Percentiles rank a stretch among this genome's conserved stretches.
Evolutionary conservation across 169 alveolate species (phyloP).

Genomic region (Besnoitia besnoiti): DNA sequence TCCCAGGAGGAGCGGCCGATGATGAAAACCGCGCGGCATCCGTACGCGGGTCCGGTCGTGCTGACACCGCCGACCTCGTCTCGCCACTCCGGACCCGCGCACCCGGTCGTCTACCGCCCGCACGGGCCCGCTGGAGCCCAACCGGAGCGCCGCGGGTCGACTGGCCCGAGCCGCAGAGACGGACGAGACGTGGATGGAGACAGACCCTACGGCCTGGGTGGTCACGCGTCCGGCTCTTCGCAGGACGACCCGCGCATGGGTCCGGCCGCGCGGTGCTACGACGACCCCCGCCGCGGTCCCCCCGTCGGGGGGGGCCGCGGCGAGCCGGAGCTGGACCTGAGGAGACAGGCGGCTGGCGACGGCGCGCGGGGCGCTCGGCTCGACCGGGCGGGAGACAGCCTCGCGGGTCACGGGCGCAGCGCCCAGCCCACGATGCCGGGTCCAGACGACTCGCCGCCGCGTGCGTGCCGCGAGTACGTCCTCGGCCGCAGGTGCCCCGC

Average conservation of each 20-base stretch:
- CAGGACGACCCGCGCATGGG: too few species aligned
- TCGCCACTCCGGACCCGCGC: background rate
- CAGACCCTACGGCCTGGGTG: too few species aligned
- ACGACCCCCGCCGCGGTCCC: background rate
- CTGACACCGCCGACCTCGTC: background rate
- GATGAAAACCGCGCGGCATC: background rate
- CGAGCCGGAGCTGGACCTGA: background rate
- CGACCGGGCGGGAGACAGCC: background rate
- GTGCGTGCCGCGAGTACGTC: slow-evolving; percentile 56
- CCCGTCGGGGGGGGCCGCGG: too few species aligned
- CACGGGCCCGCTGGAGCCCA: background rate
- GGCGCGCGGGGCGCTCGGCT: too few species aligned
- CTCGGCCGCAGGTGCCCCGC: slow-evolving; percentile 53
- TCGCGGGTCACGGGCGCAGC: background rate
- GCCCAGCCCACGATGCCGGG: background rate
- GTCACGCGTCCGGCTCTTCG: too few species aligned
- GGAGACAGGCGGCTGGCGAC: background rate
- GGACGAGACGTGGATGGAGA: background rate
- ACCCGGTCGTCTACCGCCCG: background rate
- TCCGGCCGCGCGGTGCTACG: background rate
- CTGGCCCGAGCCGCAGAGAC: background rate
- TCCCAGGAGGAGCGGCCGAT: background rate
- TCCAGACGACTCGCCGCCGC: slow-evolving; percentile 58
- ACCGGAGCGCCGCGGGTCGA: background rate
- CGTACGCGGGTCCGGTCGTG: background rate